Base-by-base conservation (phyloP, 495 filamentous ascomycete species). In the Penicillium paxilli region DNA sequence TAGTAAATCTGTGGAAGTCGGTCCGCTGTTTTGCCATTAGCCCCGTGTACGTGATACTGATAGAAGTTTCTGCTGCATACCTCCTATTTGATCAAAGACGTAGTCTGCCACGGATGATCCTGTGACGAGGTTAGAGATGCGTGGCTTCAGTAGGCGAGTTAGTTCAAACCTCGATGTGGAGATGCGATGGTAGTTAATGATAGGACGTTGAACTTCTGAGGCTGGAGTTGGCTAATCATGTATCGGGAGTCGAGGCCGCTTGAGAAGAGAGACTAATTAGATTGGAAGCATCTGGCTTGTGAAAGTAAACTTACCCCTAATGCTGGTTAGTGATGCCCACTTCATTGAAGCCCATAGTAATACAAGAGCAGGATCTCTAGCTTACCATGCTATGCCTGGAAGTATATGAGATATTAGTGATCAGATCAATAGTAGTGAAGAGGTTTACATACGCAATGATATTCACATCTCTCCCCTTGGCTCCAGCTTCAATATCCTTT, bases 221-320 rank as follows among this genome's bases (percentile, higher is more conserved):
- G 92, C 47, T 81, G 80, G 12, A 96, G 75, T 38, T 77, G 80
- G 47, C 88, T 92, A 57, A 97, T 89, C 91, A 97, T 96, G 68
- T 95, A 95, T 64, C 93, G 82, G 11, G 91, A 85, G 71, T 96
- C 94, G 38, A 97, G 80, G 4, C 94, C 94, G 25, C 93, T 88
- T n/a, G 30, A 14, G 30, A 14, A n/a, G 30, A n/a, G n/a, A 32
- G 3, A 55, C 73, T 49, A 73, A 44, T 51, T 35, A n/a, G 45
- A 28, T 49, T 42, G 23, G 41, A 25, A 37, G 10, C 4, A 20
- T 9, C 9, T 41, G 16, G 12, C 58, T 52, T 35, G 40, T 48
- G 38, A 23, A 24, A 19, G 22, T 21, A 23, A 58, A 58, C 76
- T 66, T 69, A 81, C 79, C 78, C 80, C 80, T 81, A 59, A 42